Base-by-base conservation (phyloP, 495 filamentous ascomycete species). In the Aspergillus saccharolyticus region DNA sequence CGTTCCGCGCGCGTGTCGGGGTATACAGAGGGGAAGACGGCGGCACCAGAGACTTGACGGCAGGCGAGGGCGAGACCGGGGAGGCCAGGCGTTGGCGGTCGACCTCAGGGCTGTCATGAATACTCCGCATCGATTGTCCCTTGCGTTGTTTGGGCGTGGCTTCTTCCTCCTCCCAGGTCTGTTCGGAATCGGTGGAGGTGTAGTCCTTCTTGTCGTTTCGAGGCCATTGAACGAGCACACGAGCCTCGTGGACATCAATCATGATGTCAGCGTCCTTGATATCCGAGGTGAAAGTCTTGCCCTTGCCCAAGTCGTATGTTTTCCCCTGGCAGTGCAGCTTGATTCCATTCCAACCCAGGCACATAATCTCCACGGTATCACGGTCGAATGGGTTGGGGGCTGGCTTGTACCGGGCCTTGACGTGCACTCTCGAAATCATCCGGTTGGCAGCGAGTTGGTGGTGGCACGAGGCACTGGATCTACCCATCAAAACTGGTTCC, bases 301-400 rank as follows among this genome's bases (percentile, higher is more conserved):
- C 91, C 75, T 96, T 97, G 46, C 75, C 78, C 71, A 98, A 69
- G 59, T 95, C 89, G 79, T 88, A 94, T 25, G 87, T 88, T 63
- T 85, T 85, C 21, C 92, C 92, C 71, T 91, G 88, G 73, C 89
- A 97, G 73, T 96, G 92, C 55, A 98, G 74, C 70, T 91, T 96
- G 50, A 93, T 79, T 14, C 94, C 93, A 71, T 98, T 98, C 92
- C 93, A 97, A 17, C 94, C 94, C 66, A 87, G 82, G 72, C 94
- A 98, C 68, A 88, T 81, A 54, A 98, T 86, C 69, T 91, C 87
- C 49, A 97, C 81, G 71, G 83, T 84, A 64, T 83, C 84, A 55
- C 79, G 78, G 59, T 87, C 85, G 58, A 83, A 76, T 6, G 80
- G 74, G 24, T 82, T 81, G 7, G 80, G 75, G 9, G 87, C 82